A percentile compares a stretch with the other conserved stretches of the same genome.
phyloP scores from a whole-genome alignment of 2,329 filamentous ascomycete genomes.

The Botrytis galanthina region DNA sequence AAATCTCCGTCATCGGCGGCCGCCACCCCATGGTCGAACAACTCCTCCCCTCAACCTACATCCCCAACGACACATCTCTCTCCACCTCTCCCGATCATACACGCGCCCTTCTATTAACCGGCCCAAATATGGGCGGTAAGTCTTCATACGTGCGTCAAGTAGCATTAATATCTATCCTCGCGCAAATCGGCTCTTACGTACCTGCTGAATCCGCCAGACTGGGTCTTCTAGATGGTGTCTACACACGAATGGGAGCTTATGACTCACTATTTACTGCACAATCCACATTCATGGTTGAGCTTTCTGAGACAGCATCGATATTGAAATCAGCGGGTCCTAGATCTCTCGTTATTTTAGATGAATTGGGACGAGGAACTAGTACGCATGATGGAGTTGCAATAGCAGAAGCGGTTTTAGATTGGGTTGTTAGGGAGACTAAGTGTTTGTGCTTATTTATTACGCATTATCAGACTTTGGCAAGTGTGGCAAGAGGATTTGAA shows the following conservation, averaged over 20 bases:
- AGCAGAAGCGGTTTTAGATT: slow-evolving; percentile 83
- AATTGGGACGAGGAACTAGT: slow-evolving; percentile 87
- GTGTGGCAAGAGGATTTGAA: slow-evolving; percentile 66
- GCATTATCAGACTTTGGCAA: slow-evolving; percentile 85
- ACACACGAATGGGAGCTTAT: slow-evolving; percentile 90
- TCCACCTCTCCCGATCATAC: slow-evolving; percentile 63
- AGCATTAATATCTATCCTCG: slow-evolving; percentile 88
- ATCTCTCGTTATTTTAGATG: slow-evolving; percentile 87
- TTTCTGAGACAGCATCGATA: slow-evolving; percentile 88
- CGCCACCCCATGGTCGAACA: slow-evolving; percentile 97
- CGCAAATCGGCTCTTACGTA: slow-evolving; percentile 91
- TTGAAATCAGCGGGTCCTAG: slow-evolving; percentile 83
- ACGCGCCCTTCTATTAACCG: slow-evolving; percentile 68
- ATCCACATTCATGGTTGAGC: slow-evolving; percentile 96
- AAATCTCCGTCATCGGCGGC: slow-evolving; percentile 69
- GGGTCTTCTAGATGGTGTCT: slow-evolving; percentile 85
- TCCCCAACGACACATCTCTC: slow-evolving; percentile 81
- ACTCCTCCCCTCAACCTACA: slow-evolving; percentile 79
- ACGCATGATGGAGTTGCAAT: slow-evolving; percentile 97
- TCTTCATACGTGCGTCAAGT: slow-evolving; percentile 95
- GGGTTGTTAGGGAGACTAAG: slow-evolving; percentile 70
- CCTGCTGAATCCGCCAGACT: slow-evolving; percentile 72
- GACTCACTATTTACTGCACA: slow-evolving; percentile 96
- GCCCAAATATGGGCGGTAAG: slow-evolving; percentile 98
- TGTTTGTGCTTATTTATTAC: slow-evolving; percentile 94